Percentiles rank a stretch among this genome's conserved stretches.
Evolutionary conservation across 345 rosid species (phyloP).

Genomic region (Hypericum perforatum): DNA sequence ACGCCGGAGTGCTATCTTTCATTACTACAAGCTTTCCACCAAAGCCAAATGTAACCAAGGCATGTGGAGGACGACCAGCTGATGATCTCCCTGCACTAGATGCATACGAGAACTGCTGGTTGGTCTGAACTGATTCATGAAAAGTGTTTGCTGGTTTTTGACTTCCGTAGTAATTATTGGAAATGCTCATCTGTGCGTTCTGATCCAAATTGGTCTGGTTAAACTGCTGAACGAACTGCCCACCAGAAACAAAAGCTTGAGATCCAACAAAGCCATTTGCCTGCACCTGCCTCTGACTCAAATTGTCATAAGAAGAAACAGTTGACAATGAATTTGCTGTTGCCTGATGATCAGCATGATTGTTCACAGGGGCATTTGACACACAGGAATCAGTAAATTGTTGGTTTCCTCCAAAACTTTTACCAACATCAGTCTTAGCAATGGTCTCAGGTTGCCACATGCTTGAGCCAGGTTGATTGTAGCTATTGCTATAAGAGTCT

Average conservation of each 20-base stretch:
- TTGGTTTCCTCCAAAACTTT: constrained; percentile 39
- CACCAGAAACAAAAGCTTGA: constrained; percentile 31
- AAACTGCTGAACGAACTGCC: constrained; percentile 35
- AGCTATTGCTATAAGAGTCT: constrained; percentile 31
- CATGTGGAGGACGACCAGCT: constrained; percentile 94
- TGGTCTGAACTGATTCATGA: constrained; percentile 45
- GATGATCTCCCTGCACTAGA: constrained; percentile 56
- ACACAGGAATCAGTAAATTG: constrained; percentile 35
- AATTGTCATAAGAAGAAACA: constrained; percentile 27
- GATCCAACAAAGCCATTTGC: constrained; percentile 43
- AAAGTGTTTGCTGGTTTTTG: constrained; percentile 32
- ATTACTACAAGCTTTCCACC: constrained; percentile 84
- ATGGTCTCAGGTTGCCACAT: constrained; percentile 42
- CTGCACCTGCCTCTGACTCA: constrained; percentile 29
- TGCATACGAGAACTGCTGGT: constrained; percentile 50
- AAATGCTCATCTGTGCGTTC: constrained; percentile 35
- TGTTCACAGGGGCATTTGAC: constrained; percentile 31
- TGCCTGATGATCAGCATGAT: constrained; percentile 25
- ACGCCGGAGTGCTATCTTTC: constrained; percentile 43
- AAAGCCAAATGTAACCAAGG: constrained; percentile 84
- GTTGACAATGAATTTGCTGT: constrained; percentile 23
- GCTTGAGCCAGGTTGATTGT: constrained; percentile 30
- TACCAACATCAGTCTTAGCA: constrained; percentile 20
- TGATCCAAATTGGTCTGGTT: constrained; percentile 38
- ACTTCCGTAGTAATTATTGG: constrained; percentile 41